These are phyloP conservation scores for Hanseniaspora thailandica DNA, from an alignment of 805 yeast species.

Conservation along the genomic window DNA sequence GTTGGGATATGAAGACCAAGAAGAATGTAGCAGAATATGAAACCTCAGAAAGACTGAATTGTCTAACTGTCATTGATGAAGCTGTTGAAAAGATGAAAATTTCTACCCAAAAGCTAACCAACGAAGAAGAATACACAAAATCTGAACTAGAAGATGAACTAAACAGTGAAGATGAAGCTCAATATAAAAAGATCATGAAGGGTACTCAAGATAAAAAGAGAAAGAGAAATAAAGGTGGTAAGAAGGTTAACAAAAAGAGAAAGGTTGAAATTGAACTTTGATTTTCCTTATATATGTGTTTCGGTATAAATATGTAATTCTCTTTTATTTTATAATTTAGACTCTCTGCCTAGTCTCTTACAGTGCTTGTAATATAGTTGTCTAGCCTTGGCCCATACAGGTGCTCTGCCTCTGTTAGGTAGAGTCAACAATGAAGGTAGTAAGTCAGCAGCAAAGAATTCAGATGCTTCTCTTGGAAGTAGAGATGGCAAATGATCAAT, in stretches of 20 bases:
- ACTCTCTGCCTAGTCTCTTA: constrained; percentile 46
- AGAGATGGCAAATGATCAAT: constrained; percentile 94
- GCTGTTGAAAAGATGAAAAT: constrained; percentile 58
- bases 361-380: constrained; percentile 74
- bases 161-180: constrained; percentile 66
- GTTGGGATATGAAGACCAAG: constrained; percentile 61
- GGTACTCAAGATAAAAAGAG: constrained; percentile 34
- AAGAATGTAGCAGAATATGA: constrained; percentile 86
- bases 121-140: constrained; percentile 35
- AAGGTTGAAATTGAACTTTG: constrained; percentile 49
- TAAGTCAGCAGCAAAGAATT: constrained; percentile 74
- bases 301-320: background rate
- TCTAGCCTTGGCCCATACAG: constrained; percentile 88
- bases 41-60: constrained; percentile 82
- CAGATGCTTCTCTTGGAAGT: constrained; percentile 95
- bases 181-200: constrained; percentile 45
- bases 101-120: constrained; percentile 47
- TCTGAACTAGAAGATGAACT: constrained; percentile 29
- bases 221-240: constrained; percentile 34
- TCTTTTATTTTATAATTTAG: constrained; percentile 29
- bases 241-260: constrained; percentile 32
- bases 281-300: background rate
- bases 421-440: constrained; percentile 79
- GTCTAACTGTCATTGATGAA: constrained; percentile 68
- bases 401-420: constrained; percentile 68